Evolutionary conservation across 495 filamentous ascomycete genomes (phyloP), one percentile per base, ranked within the genome.

Genomic region (Trichocladium uniseriatum): DNA sequence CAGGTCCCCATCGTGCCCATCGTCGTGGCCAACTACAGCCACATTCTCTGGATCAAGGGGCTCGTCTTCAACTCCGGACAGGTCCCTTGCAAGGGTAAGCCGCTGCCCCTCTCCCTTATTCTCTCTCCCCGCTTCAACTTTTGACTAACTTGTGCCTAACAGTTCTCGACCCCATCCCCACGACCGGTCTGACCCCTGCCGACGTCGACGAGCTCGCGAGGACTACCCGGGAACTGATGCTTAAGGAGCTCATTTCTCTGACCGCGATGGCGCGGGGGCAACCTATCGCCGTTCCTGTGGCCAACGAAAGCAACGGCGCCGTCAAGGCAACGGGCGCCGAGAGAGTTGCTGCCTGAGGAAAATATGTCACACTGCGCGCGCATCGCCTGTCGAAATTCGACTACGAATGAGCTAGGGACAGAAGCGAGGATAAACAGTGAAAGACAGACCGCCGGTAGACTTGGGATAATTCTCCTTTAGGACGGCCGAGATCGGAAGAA

Each of bases 1-100:
- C 83, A 87, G 60, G 91, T 95, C 22, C 89, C 88, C 16, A 86
- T 97, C 59, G 83, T 99, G 32, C 91, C 91, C 0, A 72, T 95
- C 18, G 86, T 97, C 18, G 77, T 79, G 8, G 85, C 80, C 59
- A 96, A 94, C 70, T 98, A 98, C 63, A 81, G 79, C 24, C 80
- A 95, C 57, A 63, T 99, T 20, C 65, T 96, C 54, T 85, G 83
- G 54, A 67, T 86, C 53, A 79, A 82, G 65, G 70, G 71, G 37
- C 53, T 78, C 54, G 74, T 80, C 6, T 97, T 96, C 62, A 78
- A 77, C 38, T 68, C 78, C 0, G 92, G 92, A 4, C 74, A 66
- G 34, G 87, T 99, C 52, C 86, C 83, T 21, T 70, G 92, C 40
- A 92, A 84, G 72, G 84, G 89, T 87, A 64, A 50, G 73, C 62